A percentile compares a stretch with the other conserved stretches of the same genome.
These are phyloP conservation scores for Xenoacremonium recifei DNA, from an alignment of 2,329 filamentous ascomycete species.

Conservation along the genomic window DNA sequence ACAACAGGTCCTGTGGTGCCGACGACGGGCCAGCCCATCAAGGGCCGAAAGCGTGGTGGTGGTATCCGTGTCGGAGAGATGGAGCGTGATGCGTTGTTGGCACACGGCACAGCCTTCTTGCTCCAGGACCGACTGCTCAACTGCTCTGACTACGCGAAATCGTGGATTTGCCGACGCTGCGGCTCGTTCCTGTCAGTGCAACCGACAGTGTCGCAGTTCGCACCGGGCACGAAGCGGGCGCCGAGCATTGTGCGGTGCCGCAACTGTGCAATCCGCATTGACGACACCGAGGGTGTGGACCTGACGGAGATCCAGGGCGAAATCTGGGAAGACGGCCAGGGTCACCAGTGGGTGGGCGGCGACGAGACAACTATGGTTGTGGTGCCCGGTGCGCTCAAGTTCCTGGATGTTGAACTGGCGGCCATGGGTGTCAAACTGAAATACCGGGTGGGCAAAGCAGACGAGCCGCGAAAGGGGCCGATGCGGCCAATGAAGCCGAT, in stretches of 20 bases:
- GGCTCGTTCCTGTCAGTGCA: slow-evolving; percentile 89
- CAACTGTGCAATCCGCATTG: slow-evolving; percentile 66
- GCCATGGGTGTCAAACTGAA: slow-evolving; percentile 96
- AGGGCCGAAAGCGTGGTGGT: slow-evolving; percentile 92
- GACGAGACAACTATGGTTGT: slow-evolving; percentile 89
- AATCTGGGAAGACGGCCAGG: slow-evolving; percentile 91
- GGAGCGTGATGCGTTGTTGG: slow-evolving; percentile 93
- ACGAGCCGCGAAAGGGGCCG: slow-evolving; percentile 57
- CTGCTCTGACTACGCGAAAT: slow-evolving; percentile 88
- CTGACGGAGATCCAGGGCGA: slow-evolving; percentile 61
- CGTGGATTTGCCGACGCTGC: slow-evolving; percentile 86
- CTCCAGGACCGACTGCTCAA: slow-evolving; percentile 95
- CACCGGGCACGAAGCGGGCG: slow-evolving; percentile 61
- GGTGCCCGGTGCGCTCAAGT: slow-evolving; percentile 89
- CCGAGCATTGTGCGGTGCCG: slow-evolving; percentile 75
- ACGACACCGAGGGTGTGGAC: slow-evolving; percentile 57
- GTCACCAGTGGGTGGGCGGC: slow-evolving; percentile 80
- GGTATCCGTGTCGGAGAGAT: slow-evolving; percentile 99
- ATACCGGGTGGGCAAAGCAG: slow-evolving; percentile 66
- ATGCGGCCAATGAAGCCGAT: slow-evolving; percentile 46
- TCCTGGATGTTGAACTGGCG: slow-evolving; percentile 89
- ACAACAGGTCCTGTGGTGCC: slow-evolving; percentile 91
- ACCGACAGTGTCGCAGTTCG: slow-evolving; percentile 67
- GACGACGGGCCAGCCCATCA: slow-evolving; percentile 93
- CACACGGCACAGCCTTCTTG: slow-evolving; percentile 92